A percentile compares a stretch with the other conserved stretches of the same genome.
Evolutionary conservation across 768 basidiomycete species (phyloP).

Genomic region (Russula foetens): DNA sequence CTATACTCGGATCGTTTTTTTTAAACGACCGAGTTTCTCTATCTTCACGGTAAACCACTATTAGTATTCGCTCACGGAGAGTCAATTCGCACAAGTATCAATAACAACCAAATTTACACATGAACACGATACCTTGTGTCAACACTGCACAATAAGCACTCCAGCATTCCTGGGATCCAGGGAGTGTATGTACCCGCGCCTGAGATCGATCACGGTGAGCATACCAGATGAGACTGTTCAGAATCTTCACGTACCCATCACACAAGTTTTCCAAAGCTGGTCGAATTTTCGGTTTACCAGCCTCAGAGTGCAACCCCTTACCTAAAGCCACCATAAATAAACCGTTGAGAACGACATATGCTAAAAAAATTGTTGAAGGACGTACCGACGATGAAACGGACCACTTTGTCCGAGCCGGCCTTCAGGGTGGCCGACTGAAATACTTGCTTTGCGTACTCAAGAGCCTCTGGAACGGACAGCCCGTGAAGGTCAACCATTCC

Average conservation of each 20-base stretch:
- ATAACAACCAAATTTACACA: background rate
- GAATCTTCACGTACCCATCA: background rate
- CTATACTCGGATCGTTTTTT: no score
- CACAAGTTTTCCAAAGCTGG: slow-evolving; percentile 1
- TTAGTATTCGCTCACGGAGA: no score
- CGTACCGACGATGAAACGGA: slow-evolving; percentile 16
- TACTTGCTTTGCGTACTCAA: background rate
- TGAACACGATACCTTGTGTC: background rate
- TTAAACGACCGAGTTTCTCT: no score
- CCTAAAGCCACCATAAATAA: background rate
- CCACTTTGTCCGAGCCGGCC: background rate
- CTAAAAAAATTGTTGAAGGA: background rate
- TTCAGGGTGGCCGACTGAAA: background rate
- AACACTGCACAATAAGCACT: slow-evolving; percentile 5
- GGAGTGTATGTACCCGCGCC: background rate
- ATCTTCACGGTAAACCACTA: no score
- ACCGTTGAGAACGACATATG: background rate
- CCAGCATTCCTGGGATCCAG: slow-evolving; percentile 5
- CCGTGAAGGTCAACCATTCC: slow-evolving; percentile 6
- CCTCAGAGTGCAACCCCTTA: background rate
- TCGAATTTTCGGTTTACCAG: slow-evolving; percentile 3
- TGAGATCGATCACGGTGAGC: background rate
- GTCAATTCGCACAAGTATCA: no score
- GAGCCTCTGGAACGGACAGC: background rate
- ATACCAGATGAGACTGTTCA: background rate